These are phyloP conservation scores for Candida jianshihensis DNA, from an alignment of 805 yeast species.

Conservation along the genomic window DNA sequence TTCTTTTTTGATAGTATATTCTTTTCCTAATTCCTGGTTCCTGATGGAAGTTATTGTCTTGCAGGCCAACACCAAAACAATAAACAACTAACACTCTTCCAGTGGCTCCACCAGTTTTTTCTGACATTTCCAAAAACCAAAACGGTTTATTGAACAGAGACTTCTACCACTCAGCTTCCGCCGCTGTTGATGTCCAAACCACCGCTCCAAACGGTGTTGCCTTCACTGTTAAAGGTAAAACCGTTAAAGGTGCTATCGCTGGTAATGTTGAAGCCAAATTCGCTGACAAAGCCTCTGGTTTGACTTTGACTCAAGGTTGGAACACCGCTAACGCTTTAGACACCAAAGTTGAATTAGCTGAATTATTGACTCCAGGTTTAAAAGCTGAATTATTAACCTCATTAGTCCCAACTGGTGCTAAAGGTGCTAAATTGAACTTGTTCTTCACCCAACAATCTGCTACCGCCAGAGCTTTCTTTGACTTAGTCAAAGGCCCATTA, in stretches of 20 bases:
- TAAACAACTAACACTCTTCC: constrained; percentile 7
- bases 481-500: constrained; percentile 89
- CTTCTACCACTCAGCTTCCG: constrained; percentile 87
- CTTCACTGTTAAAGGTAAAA: constrained; percentile 90
- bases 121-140: constrained; percentile 88
- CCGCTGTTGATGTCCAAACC: constrained; percentile 83
- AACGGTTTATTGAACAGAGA: constrained; percentile 86
- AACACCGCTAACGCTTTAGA: constrained; percentile 85
- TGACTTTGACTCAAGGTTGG: constrained; percentile 97
- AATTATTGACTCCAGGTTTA: constrained; percentile 90
- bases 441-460: constrained; percentile 89
- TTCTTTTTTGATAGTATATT: no score
- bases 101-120: constrained; percentile 85
- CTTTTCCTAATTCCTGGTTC: no score
- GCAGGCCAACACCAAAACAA: no score
- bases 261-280: constrained; percentile 89
- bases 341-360: constrained; percentile 89
- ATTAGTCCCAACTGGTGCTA: constrained; percentile 77
- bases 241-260: constrained; percentile 70
- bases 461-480: constrained; percentile 92
- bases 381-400: constrained; percentile 87
- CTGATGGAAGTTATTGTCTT: no score
- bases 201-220: constrained; percentile 94
- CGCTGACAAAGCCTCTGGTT: constrained; percentile 86
- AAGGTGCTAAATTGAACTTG: constrained; percentile 84